Evolutionary conservation across 257 asterid genomes (phyloP).

Genomic region (Cinchona pubescens): DNA sequence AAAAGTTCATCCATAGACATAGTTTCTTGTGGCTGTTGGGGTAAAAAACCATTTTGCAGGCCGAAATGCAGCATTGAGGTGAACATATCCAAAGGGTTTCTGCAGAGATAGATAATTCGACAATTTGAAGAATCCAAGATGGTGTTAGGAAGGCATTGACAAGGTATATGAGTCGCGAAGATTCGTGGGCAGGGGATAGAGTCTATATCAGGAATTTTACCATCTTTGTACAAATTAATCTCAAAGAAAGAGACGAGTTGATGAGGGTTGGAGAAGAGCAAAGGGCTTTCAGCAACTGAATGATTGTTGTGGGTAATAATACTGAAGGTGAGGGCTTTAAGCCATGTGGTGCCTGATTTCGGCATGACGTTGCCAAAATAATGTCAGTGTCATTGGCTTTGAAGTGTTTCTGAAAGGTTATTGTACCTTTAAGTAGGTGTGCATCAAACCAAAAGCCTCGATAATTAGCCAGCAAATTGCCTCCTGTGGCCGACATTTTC

Average conservation of each 20-base stretch:
- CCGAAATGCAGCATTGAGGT: constrained; percentile 42
- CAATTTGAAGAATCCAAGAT: constrained; percentile 19
- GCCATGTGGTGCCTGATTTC: constrained; percentile 63
- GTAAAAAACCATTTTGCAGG: constrained; percentile 14
- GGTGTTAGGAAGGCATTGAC: constrained; percentile 29
- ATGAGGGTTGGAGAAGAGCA: constrained; percentile 49
- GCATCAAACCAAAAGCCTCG: constrained; percentile 52
- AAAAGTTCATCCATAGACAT: constrained; percentile 26
- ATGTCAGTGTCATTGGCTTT: constrained; percentile 32
- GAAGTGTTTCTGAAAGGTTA: constrained; percentile 22
- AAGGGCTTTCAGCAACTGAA: constrained; percentile 24
- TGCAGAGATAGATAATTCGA: constrained; percentile 39
- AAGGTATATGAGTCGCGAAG: constrained; percentile 44
- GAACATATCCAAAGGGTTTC: constrained; percentile 49
- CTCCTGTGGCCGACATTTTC: neutral
- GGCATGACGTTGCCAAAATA: constrained; percentile 46
- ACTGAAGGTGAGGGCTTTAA: constrained; percentile 46
- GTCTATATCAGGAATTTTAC: constrained; percentile 25
- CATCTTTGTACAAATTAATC: constrained; percentile 28
- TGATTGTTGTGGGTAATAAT: constrained; percentile 24
- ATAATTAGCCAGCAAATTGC: neutral
- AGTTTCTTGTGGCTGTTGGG: constrained; percentile 11
- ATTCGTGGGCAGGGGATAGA: constrained; percentile 32
- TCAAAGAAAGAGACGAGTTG: constrained; percentile 51
- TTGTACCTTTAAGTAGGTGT: constrained; percentile 29